Evolutionary conservation across 2,329 filamentous ascomycete species (phyloP), one percentile per base, ranked within the genome.

Genomic region (Aspergillus sp.): DNA sequence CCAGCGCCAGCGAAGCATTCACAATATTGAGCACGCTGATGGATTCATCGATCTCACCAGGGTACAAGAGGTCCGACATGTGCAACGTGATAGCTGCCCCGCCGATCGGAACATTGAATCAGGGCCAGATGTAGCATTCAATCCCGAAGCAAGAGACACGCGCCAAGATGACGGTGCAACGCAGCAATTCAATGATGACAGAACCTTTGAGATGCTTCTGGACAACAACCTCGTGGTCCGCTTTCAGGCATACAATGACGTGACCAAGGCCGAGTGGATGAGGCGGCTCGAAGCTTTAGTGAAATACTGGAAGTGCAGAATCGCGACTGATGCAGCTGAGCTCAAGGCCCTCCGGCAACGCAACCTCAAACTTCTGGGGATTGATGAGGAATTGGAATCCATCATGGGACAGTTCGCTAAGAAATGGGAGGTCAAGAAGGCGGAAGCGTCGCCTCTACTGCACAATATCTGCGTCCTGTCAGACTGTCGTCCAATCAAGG

Each of bases 391-490:
- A 64, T 80, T 83, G 65, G 87, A 90, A 72, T 86, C 87, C 0
- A 75, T 83, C 47, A 74, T 89, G n/a, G 87, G 87, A 8, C 86
- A 88, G 67, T 89, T 86, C 68, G 86, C 86, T 0, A 78, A 81
- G 64, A 89, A 89, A 67, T 90, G 87, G 87, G 87, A 90, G 70
- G 86, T 89, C 21, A 84, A 80, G 15, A 82, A 86, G 63, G 84
- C 86, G 1, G 83, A 83, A 65, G 85, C 87, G n/a, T 87, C 83
- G 1, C 83, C 87, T 1, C 76, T 84, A 41, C 74, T 89, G n/a
- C 89, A 88, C 77, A 87, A 90, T 70, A 82, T 89, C 76, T 90
- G 87, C 71, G 82, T 84, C n/a, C 82, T 89, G 21, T 81, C 84
- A 10, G 81, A 80, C 39, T 90, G 87, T 70, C 84, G 87, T 44